Evolutionary conservation across 345 rosid species (phyloP).

Genomic region (Gossypium thurberi): DNA sequence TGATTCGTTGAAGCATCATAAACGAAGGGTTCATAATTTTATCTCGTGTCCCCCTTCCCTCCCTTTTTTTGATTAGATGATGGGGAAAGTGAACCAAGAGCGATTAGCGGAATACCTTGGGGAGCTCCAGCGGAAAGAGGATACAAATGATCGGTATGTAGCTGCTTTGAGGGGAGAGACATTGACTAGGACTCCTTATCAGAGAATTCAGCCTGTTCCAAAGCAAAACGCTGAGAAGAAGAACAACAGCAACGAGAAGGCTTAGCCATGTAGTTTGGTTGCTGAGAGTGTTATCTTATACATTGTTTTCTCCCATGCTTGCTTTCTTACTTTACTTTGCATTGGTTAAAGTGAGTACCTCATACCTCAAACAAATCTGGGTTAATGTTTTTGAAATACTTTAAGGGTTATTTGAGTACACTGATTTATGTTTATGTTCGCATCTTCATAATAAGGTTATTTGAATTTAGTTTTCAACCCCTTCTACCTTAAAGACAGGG

Average conservation of each 20-base stretch:
- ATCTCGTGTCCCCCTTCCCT: no score
- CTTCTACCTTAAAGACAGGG: neutral
- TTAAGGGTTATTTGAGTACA: neutral
- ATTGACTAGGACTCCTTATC: slow-evolving; percentile 74
- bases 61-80: slow-evolving; percentile 45
- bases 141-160: slow-evolving; percentile 83
- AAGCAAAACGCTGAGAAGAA: slow-evolving; percentile 25
- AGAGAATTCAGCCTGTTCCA: slow-evolving; percentile 65
- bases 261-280: slow-evolving; percentile 13
- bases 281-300: neutral
- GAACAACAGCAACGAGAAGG: slow-evolving; percentile 16
- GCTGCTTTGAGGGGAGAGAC: slow-evolving; percentile 91
- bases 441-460: neutral
- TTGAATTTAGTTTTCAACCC: neutral
- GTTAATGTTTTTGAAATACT: neutral
- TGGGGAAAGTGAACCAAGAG: slow-evolving; percentile 85
- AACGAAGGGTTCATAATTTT: no score
- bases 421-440: neutral
- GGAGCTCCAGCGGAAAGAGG: slow-evolving; percentile 81
- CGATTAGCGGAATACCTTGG: slow-evolving; percentile 86
- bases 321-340: neutral
- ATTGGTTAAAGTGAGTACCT: neutral
- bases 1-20: neutral
- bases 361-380: neutral
- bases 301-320: no score